Percentiles rank a stretch among this genome's conserved stretches.
Evolutionary conservation across 2,329 filamentous ascomycete species (phyloP).

Genomic region (Pseudogymnoascus sp.): DNA sequence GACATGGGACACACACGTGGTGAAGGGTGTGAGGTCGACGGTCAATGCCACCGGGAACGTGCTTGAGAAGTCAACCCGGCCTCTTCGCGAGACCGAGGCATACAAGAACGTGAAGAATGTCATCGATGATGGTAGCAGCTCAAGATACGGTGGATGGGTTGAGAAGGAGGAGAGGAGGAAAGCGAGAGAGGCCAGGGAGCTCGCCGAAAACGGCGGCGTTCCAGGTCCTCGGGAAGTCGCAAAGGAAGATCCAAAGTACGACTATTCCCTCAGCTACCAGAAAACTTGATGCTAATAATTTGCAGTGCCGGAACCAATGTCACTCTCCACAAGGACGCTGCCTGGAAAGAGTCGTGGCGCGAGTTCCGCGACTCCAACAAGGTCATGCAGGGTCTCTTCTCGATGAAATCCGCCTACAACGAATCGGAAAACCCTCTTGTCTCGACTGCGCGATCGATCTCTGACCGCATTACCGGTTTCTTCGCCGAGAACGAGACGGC

Average conservation of each 20-base stretch:
- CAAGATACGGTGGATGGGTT: slow-evolving; percentile 89
- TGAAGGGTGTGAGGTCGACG: slow-evolving; percentile 82
- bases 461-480: slow-evolving; percentile 85
- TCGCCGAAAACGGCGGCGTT: slow-evolving; percentile 39
- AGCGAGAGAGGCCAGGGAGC: slow-evolving; percentile 65
- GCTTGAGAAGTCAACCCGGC: slow-evolving; percentile 89
- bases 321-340: slow-evolving; percentile 91
- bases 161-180: slow-evolving; percentile 90
- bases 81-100: slow-evolving; percentile 86
- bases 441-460: slow-evolving; percentile 80
- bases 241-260: slow-evolving; percentile 83
- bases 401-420: slow-evolving; percentile 77
- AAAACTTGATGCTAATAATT: slow-evolving; percentile 29
- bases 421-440: slow-evolving; percentile 97
- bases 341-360: slow-evolving; percentile 97
- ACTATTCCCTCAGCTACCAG: slow-evolving; percentile 20
- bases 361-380: slow-evolving; percentile 88
- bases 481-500: slow-evolving; percentile 98
- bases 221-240: slow-evolving; percentile 48
- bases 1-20: slow-evolving; percentile 93
- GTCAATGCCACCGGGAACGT: slow-evolving; percentile 78
- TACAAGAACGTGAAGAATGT: slow-evolving; percentile 93
- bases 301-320: slow-evolving; percentile 83
- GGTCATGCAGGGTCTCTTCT: slow-evolving; percentile 80
- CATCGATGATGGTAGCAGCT: slow-evolving; percentile 94